phyloP scores from a whole-genome alignment of 140 eudicot genomes.

The Senecio squalidus region DNA sequence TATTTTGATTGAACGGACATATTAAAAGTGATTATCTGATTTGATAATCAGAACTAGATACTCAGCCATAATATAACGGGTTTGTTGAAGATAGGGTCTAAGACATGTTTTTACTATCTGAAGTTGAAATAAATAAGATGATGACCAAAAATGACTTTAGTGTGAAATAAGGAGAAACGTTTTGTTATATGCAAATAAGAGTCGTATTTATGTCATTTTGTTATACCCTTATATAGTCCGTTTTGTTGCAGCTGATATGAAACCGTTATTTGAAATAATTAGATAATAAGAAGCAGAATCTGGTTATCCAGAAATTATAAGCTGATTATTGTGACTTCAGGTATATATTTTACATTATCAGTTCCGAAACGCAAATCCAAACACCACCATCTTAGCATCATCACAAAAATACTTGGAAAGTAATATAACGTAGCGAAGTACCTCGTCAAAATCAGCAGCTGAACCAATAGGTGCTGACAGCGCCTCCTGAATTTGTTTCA shows the following conservation, averaged over 20 bases:
- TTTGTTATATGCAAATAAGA: too few relatives aligned
- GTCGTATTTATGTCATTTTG: neutral
- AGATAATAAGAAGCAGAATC: too few relatives aligned
- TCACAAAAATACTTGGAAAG: neutral
- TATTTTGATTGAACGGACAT: too few relatives aligned
- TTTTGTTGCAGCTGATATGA: neutral
- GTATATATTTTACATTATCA: neutral
- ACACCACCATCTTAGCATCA: neutral
- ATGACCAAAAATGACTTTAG: too few relatives aligned
- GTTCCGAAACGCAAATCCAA: neutral
- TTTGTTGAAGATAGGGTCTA: too few relatives aligned
- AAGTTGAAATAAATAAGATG: too few relatives aligned
- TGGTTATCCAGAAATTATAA: neutral
- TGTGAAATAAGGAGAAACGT: neutral
- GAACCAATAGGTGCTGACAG: conserved; percentile 38
- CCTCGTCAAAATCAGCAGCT: conserved; percentile 47
- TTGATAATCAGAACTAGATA: too few relatives aligned
- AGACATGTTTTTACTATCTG: too few relatives aligned
- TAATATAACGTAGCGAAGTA: too few relatives aligned
- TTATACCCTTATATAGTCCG: neutral
- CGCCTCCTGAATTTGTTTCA: conserved; percentile 43
- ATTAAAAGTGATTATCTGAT: too few relatives aligned
- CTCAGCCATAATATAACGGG: too few relatives aligned
- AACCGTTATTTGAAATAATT: too few relatives aligned
- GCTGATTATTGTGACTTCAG: neutral